Conservation (phyloP, 257 asterid genomes). For the Avicennia marina region DNA sequence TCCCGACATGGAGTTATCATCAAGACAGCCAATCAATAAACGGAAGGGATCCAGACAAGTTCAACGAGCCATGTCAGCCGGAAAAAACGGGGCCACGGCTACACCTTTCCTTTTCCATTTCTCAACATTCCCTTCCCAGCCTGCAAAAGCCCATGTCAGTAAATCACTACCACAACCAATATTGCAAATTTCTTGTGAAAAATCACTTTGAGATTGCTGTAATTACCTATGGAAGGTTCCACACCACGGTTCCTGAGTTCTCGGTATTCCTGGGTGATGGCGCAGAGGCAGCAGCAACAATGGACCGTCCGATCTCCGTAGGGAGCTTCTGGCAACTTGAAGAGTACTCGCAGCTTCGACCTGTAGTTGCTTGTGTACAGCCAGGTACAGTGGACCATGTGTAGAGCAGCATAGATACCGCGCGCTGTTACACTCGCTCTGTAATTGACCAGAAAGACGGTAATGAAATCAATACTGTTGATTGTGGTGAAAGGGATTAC, state of each 20-base stretch:
- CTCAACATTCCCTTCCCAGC: conserved; percentile 38
- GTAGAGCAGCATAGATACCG: conserved; percentile 23
- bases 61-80: conserved; percentile 31
- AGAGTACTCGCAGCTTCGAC: conserved; percentile 30
- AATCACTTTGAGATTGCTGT: too few relatives aligned
- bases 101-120: conserved; percentile 29
- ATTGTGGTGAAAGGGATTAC: too few relatives aligned
- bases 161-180: too few relatives aligned
- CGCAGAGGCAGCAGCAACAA: conserved; percentile 38
- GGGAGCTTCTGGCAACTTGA: conserved; percentile 31
- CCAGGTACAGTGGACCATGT: conserved; percentile 33
- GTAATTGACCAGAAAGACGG: background rate
- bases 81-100: conserved; percentile 27
- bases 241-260: conserved; percentile 36
- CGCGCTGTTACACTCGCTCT: conserved; percentile 25
- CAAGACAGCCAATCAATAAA: too few relatives aligned
- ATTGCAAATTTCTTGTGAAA: too few relatives aligned
- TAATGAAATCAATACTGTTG: background rate
- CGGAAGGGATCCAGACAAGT: too few relatives aligned
- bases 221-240: conserved; percentile 32
- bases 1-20: too few relatives aligned
- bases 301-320: conserved; percentile 25
- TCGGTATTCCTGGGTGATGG: conserved; percentile 33
- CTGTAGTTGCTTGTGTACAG: conserved; percentile 30
- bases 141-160: too few relatives aligned